Base-by-base conservation (phyloP, 805 yeast genomes). In the Ogataea haglerorum region DNA sequence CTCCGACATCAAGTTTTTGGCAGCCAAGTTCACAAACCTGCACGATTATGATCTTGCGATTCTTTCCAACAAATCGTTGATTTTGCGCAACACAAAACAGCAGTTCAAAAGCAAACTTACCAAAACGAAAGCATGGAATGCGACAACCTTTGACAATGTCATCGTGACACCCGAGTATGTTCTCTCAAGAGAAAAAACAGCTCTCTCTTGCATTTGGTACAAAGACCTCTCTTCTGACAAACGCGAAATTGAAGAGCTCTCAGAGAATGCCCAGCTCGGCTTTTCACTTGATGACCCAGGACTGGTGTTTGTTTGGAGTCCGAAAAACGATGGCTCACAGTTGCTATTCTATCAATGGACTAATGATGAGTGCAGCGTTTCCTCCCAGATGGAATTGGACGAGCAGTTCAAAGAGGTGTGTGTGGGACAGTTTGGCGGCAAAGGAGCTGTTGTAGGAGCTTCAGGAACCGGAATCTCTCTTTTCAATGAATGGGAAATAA, bases 11-110 rank as follows among this genome's bases (percentile, higher is more conserved):
- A 35, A 38, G 7, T 40, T 57, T 13, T 30, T 49, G 6, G 30
- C 42, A 5, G 40, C 60, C 9, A 51, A 47, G 26, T 59, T 57
- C 30, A 36, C 53, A 3, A 34, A 27, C 6, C 24, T n/a, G 15
- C 15, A 28, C 4, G 40, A 43, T 18, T 53, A 45, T 24, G 55
- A 54, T 41, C 40, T 58, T 32, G 53, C 49, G 1, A 49, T 59
- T 19, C 40, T 60, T 19, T 54, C 63, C 6, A 28, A 51, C 2
- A 36, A 36, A 12, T 51, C 56, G 1, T 34, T 60, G 21, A 45
- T 48, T n/a, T 40, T 60, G 9, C 58, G 50, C 34, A 51, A 32
- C 24, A 32, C 37, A 10, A 28, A 33, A 16, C 42, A 32, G 13
- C 37, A 30, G 23, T 28, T 28, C 23, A 28, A 10, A 19, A 33